Evolutionary conservation across 805 yeast genomes (phyloP).

Genomic region (Pichia sporocuriosa): DNA sequence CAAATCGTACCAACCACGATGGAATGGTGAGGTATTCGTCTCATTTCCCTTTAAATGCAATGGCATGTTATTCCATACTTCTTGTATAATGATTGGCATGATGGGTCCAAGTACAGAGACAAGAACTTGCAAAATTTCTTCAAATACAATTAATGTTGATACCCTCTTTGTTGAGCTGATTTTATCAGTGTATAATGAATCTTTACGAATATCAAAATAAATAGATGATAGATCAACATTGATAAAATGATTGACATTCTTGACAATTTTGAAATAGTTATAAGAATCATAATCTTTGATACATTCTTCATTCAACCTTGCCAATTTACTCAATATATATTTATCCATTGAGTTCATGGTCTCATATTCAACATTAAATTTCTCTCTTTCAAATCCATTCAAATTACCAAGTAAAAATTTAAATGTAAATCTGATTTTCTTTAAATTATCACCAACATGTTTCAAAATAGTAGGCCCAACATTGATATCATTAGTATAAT

Average conservation of each 20-base stretch:
- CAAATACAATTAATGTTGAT: slow-evolving; percentile 59
- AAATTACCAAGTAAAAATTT: slow-evolving; percentile 78
- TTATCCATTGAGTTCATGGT: slow-evolving; percentile 47
- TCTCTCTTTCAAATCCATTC: slow-evolving; percentile 23
- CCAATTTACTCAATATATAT: slow-evolving; percentile 51
- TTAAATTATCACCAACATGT: slow-evolving; percentile 73
- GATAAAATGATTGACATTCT: slow-evolving; percentile 62
- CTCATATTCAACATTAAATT: slow-evolving; percentile 32
- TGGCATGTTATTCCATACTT: slow-evolving; percentile 67
- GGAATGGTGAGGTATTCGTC: slow-evolving; percentile 45
- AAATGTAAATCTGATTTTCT: slow-evolving; percentile 77
- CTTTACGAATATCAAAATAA: slow-evolving; percentile 84
- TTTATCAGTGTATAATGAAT: slow-evolving; percentile 69
- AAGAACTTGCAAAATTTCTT: slow-evolving; percentile 52
- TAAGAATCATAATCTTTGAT: slow-evolving; percentile 43
- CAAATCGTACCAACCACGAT: slow-evolving; percentile 37
- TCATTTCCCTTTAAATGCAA: slow-evolving; percentile 18
- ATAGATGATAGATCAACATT: slow-evolving; percentile 71
- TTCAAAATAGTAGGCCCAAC: slow-evolving; percentile 65
- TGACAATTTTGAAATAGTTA: slow-evolving; percentile 66
- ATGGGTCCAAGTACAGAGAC: slow-evolving; percentile 72
- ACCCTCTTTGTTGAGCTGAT: slow-evolving; percentile 42
- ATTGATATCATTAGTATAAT: slow-evolving; percentile 74
- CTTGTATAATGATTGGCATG: slow-evolving; percentile 79
- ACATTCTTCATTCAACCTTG: slow-evolving; percentile 37